Conservation (phyloP, 164 flowering plant species). For the Chloranthus sessilifolius region DNA sequence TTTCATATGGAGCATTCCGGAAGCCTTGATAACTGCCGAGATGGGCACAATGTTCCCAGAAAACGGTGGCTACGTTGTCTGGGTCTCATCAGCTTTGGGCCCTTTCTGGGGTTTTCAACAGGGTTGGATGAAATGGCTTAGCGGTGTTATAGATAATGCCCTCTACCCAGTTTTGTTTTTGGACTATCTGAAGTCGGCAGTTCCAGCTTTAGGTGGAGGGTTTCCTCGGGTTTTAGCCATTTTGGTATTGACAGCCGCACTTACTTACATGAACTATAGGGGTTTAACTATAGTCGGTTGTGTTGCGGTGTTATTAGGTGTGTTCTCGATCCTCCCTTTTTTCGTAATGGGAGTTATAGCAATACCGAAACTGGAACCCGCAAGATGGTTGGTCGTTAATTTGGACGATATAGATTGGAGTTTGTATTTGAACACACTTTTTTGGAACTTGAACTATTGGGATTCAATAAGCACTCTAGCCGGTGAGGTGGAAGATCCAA, state of each 20-base stretch:
- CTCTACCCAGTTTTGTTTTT: conserved; percentile 51
- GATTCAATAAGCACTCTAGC: conserved; percentile 54
- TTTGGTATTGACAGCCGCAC: conserved; percentile 26
- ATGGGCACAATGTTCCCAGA: conserved; percentile 69
- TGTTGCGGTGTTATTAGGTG: conserved; percentile 38
- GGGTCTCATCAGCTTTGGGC: conserved; percentile 59
- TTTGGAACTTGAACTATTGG: conserved; percentile 66
- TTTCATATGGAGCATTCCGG: conserved; percentile 59
- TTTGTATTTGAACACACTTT: conserved; percentile 47
- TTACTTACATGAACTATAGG: conserved; percentile 52
- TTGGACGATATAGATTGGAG: conserved; percentile 39
- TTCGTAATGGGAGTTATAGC: conserved; percentile 43
- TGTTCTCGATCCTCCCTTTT: conserved; percentile 46
- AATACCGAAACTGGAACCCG: conserved; percentile 40
- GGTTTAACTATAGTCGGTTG: conserved; percentile 54
- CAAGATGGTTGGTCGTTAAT: conserved; percentile 42
- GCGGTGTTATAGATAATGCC: conserved; percentile 69
- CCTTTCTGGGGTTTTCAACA: conserved; percentile 60
- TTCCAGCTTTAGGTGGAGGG: conserved; percentile 35
- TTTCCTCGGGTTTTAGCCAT: conserved; percentile 30
- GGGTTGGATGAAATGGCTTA: conserved; percentile 71
- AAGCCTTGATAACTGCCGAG: conserved; percentile 55
- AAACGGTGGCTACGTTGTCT: conserved; percentile 57
- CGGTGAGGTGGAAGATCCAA: conserved; percentile 53
- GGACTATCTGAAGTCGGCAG: conserved; percentile 41